These are phyloP conservation scores for Logfia minima DNA, from an alignment of 129 eudicot genomes.

Conservation along the genomic window DNA sequence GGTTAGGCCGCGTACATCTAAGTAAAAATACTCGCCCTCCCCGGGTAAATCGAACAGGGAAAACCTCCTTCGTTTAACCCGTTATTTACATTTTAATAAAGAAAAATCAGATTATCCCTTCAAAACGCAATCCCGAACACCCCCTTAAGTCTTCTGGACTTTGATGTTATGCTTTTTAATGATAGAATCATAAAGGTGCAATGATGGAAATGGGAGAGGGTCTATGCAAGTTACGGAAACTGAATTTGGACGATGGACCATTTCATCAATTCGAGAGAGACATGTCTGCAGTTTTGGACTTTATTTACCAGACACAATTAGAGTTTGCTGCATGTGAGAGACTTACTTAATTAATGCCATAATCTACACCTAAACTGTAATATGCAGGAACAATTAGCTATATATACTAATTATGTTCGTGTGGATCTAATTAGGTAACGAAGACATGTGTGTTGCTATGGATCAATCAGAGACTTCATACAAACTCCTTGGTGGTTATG, in stretches of 20 bases:
- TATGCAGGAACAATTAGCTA: neutral
- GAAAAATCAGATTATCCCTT: no score
- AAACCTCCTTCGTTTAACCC: no score
- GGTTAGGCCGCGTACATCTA: no score
- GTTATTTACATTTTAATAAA: no score
- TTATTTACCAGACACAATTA: conserved; percentile 83
- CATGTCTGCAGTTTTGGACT: conserved; percentile 70
- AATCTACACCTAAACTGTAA: neutral
- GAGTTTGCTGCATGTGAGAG: conserved; percentile 91
- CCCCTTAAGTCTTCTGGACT: neutral
- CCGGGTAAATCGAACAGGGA: no score
- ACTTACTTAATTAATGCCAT: neutral
- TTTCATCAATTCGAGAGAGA: conserved; percentile 73
- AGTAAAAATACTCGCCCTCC: no score
- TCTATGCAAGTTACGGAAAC: conserved; percentile 73
- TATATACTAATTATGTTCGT: neutral
- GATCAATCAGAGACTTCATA: conserved; percentile 88
- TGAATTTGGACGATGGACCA: conserved; percentile 72
- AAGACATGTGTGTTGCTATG: conserved; percentile 71
- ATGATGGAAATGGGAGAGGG: conserved; percentile 98
- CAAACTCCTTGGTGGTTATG: conserved; percentile 87
- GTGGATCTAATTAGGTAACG: conserved; percentile 51
- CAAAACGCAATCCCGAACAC: neutral
- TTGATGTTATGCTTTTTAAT: neutral
- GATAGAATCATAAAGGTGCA: conserved; percentile 86